phyloP scores from a whole-genome alignment of 768 basidiomycete species.

The Rhodotorula diobovata region DNA sequence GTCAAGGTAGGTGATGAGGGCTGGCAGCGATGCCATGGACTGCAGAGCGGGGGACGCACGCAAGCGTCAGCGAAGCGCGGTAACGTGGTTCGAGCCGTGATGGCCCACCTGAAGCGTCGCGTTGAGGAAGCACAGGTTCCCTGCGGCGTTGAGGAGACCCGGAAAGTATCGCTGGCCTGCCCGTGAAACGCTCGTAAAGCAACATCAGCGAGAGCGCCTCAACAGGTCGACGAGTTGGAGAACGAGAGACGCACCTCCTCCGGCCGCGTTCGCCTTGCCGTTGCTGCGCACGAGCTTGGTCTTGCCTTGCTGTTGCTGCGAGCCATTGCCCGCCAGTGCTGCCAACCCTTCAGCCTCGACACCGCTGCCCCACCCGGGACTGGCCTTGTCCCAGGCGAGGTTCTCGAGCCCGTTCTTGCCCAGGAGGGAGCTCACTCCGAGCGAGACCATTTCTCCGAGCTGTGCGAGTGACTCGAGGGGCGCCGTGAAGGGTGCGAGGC shows the following conservation, averaged over 20 bases:
- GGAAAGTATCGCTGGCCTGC: conserved; percentile 57
- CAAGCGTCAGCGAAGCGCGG: too few species aligned
- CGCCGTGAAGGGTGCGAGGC: background rate
- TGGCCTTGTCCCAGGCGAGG: background rate
- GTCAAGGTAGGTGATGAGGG: conserved; percentile 74
- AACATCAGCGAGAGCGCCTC: background rate
- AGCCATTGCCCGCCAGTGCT: background rate
- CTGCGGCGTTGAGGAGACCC: conserved; percentile 90
- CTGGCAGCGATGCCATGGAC: conserved; percentile 82
- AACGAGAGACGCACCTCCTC: conserved; percentile 3
- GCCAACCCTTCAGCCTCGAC: background rate
- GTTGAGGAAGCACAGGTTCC: conserved; percentile 97
- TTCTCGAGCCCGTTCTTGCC: conserved; percentile 4
- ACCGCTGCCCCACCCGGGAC: background rate
- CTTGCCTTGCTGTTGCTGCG: conserved; percentile 8
- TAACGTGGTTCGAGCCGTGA: background rate
- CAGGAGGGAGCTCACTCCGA: conserved; percentile 9
- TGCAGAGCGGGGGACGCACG: conserved; percentile 38
- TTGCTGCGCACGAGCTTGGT: conserved; percentile 10
- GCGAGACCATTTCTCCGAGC: background rate
- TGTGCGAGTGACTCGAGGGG: background rate
- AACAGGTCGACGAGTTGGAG: too few species aligned
- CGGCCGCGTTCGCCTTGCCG: background rate
- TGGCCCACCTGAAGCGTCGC: conserved; percentile 72
- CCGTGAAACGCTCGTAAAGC: too few species aligned